Percentiles rank a stretch among this genome's conserved stretches.
Evolutionary conservation across 208 protist species (phyloP).

Genomic region (Trypanosoma scelopori): DNA sequence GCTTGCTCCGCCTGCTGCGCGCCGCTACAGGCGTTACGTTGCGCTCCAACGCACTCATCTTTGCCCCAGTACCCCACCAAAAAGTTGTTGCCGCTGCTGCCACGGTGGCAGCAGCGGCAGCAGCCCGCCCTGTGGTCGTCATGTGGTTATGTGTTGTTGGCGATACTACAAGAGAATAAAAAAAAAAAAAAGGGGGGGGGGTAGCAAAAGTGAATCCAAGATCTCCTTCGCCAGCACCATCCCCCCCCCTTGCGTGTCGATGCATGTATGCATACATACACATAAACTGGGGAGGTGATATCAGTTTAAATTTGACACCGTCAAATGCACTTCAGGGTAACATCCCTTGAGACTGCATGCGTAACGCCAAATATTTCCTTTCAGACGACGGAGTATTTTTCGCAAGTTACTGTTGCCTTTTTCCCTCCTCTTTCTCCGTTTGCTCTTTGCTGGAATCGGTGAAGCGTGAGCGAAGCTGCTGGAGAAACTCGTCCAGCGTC

Average conservation of each 20-base stretch:
- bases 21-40: not conserved
- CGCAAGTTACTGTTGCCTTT: not conserved
- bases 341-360: not conserved
- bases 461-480: conserved; percentile 27
- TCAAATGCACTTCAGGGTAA: too few relatives aligned
- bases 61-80: not conserved
- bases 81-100: not conserved
- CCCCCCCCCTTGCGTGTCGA: too few relatives aligned
- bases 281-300: too few relatives aligned
- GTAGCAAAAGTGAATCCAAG: too few relatives aligned
- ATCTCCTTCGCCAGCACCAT: too few relatives aligned
- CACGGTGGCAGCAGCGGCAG: not conserved
- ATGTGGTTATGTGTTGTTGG: not conserved
- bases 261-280: too few relatives aligned
- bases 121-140: not conserved
- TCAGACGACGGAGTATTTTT: not conserved
- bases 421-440: not conserved
- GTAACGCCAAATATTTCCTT: not conserved
- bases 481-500: conserved; percentile 68
- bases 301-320: too few relatives aligned
- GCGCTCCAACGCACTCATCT: not conserved
- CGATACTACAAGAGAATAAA: too few relatives aligned
- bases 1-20: not conserved
- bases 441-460: conserved; percentile 20
- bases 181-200: too few relatives aligned